Percentiles rank a stretch among this genome's conserved stretches.
phyloP scores from a whole-genome alignment of 2,329 filamentous ascomycete species.

The Cercospora citrullina region DNA sequence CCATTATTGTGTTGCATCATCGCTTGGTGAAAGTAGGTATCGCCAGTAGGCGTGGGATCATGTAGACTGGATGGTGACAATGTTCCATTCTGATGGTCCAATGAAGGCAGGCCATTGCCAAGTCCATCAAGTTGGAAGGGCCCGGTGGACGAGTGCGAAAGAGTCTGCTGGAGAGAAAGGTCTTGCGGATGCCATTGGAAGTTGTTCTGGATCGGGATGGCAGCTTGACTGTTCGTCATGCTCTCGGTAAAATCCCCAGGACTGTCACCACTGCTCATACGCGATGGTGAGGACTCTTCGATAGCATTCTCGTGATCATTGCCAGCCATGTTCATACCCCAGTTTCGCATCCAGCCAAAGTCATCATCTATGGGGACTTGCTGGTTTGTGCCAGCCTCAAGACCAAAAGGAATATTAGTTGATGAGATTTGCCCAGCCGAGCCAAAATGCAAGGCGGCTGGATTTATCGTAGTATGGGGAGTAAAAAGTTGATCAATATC shows the following conservation, averaged over 20 bases:
- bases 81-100: constrained; percentile 68
- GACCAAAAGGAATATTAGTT: constrained; percentile 47
- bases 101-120: constrained; percentile 71
- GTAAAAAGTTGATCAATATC: constrained; percentile 73
- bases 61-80: constrained; percentile 75
- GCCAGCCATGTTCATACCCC: constrained; percentile 69
- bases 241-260: constrained; percentile 89
- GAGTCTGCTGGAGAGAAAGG: constrained; percentile 63
- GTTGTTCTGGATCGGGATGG: constrained; percentile 30
- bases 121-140: constrained; percentile 75
- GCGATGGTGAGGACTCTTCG: constrained; percentile 91
- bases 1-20: constrained; percentile 49
- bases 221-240: constrained; percentile 71
- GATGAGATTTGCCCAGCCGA: constrained; percentile 50
- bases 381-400: constrained; percentile 42
- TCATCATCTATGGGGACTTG: constrained; percentile 69
- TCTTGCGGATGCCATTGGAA: constrained; percentile 60
- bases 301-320: constrained; percentile 65
- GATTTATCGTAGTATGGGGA: constrained; percentile 62
- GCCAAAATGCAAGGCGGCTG: constrained; percentile 75
- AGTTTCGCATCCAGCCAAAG: constrained; percentile 82
- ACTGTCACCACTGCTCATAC: constrained; percentile 93
- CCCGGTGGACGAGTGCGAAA: constrained; percentile 61
- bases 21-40: constrained; percentile 77
- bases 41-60: constrained; percentile 66